phyloP scores from a whole-genome alignment of 2,329 filamentous ascomycete genomes.

The Xylaria digitata region DNA sequence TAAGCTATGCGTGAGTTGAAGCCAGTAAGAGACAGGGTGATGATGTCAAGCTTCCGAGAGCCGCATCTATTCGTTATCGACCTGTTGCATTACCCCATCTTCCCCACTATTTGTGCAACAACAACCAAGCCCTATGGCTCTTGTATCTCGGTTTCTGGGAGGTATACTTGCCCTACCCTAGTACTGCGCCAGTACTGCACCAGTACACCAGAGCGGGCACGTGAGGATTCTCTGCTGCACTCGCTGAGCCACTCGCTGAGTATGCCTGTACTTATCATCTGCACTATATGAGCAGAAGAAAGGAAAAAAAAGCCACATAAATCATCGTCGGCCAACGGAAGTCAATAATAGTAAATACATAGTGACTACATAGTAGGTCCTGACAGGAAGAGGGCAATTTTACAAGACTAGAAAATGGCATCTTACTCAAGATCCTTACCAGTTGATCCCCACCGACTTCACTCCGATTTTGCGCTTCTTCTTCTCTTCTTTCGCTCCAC shows the following conservation, averaged over 20 bases:
- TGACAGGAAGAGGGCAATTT: no score
- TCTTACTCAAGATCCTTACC: neutral
- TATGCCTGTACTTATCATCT: no score
- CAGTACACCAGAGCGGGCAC: conserved; percentile 29
- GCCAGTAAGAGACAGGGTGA: conserved; percentile 22
- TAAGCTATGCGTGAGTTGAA: neutral
- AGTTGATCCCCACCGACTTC: conserved; percentile 9
- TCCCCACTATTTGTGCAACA: conserved; percentile 18
- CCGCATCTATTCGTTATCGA: conserved; percentile 18
- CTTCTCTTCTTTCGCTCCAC: conserved; percentile 23
- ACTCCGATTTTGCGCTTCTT: conserved; percentile 24
- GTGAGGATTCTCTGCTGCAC: conserved; percentile 45
- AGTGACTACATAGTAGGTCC: no score
- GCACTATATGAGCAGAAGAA: no score
- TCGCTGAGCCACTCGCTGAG: no score
- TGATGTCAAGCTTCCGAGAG: conserved; percentile 35
- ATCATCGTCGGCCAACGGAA: neutral
- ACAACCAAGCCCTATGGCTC: conserved; percentile 18
- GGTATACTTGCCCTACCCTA: no score
- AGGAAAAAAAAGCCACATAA: no score
- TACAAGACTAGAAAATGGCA: neutral
- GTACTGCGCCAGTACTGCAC: no score
- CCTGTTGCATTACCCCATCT: conserved; percentile 11
- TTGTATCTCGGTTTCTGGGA: no score
- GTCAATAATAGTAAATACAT: no score